Evolutionary conservation across 2,329 filamentous ascomycete genomes (phyloP), one percentile per base, ranked within the genome.

Genomic region (Exophiala phaeomuriformis): DNA sequence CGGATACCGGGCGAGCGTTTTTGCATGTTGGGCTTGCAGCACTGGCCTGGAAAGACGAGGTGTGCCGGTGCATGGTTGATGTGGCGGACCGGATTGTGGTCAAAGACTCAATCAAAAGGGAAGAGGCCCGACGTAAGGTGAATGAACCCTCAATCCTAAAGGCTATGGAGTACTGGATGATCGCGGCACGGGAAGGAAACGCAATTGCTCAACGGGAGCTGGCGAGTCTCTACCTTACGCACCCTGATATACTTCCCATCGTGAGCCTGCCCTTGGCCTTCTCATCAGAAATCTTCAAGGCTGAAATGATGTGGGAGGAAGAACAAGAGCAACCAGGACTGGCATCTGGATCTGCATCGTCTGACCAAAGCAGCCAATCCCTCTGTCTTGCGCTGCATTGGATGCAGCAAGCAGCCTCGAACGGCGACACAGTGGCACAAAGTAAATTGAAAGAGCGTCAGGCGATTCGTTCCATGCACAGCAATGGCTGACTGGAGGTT

Each of bases 321-420:
- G 79, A 79, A 39, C 75, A 79, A 49, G 48, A 48, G 31, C 51
- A 49, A 8, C 19, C 36, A 12, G 55, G 51, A 19, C 19, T 19
- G 19, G 19, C 19, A 19, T 19, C 19, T 19, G 19, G 19, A 2
- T 19, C 19, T 19, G 19, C 19, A 19, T 19, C 19, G 9, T 33
- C 40, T 12, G 49, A 27, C n/a, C 59, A 56, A 10, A 53, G 50
- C 36, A 81, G 85, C 63, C 85, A 85, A 50, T 83, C 90, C 40
- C 93, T 97, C 87, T 96, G 90, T 64, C 82, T 95, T 53, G 91
- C 91, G 6, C 84, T 94, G 70, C 91, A 97, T 74, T 97, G 91
- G 90, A 96, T 97, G 90, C 88, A 91, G 72, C 77, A 88, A 61
- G 90, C 88, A 36, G 86, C 88, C 63, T 79, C 80, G 51, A 90